phyloP scores from a whole-genome alignment of 805 yeast species.

The Wickerhamomyces pijperi region DNA sequence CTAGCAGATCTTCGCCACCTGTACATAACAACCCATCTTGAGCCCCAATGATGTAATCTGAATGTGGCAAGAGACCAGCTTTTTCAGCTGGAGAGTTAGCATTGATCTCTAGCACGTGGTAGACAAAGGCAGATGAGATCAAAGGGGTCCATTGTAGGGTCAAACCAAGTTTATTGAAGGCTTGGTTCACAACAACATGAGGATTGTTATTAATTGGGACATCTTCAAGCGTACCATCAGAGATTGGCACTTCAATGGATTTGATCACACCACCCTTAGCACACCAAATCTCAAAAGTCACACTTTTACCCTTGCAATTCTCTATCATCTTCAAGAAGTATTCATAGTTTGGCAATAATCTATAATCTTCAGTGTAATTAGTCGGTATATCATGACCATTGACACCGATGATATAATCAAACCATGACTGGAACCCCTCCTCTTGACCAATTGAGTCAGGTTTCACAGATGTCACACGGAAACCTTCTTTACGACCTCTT shows the following conservation, averaged over 20 bases:
- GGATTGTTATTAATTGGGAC: slow-evolving; percentile 11
- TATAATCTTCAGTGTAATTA: slow-evolving; percentile 22
- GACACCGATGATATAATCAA: slow-evolving; percentile 75
- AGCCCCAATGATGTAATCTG: slow-evolving; percentile 83
- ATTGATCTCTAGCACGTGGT: slow-evolving; percentile 72
- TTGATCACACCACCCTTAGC: slow-evolving; percentile 70
- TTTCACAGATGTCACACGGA: slow-evolving; percentile 44
- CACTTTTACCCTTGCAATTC: slow-evolving; percentile 26
- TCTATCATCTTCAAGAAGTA: slow-evolving; percentile 31
- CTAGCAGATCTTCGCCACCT: slow-evolving; percentile 78
- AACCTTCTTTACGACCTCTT: slow-evolving; percentile 31
- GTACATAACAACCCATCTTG: slow-evolving; percentile 75
- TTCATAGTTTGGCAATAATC: slow-evolving; percentile 31
- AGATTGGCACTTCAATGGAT: slow-evolving; percentile 26
- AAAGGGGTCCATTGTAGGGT: slow-evolving; percentile 71
- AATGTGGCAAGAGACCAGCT: slow-evolving; percentile 74
- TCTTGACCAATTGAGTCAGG: slow-evolving; percentile 34
- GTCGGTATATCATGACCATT: slow-evolving; percentile 55
- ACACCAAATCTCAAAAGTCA: slow-evolving; percentile 64
- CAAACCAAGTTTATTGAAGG: slow-evolving; percentile 47
- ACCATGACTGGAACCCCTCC: slow-evolving; percentile 68
- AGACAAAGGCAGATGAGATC: slow-evolving; percentile 66
- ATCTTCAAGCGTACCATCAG: slow-evolving; percentile 20
- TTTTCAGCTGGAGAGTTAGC: slow-evolving; percentile 70
- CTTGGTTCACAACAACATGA: slow-evolving; percentile 19